A percentile compares a stretch with the other conserved stretches of the same genome.
Evolutionary conservation across 305 asterid genomes (phyloP).

Genomic region (Coffea humblotiana): DNA sequence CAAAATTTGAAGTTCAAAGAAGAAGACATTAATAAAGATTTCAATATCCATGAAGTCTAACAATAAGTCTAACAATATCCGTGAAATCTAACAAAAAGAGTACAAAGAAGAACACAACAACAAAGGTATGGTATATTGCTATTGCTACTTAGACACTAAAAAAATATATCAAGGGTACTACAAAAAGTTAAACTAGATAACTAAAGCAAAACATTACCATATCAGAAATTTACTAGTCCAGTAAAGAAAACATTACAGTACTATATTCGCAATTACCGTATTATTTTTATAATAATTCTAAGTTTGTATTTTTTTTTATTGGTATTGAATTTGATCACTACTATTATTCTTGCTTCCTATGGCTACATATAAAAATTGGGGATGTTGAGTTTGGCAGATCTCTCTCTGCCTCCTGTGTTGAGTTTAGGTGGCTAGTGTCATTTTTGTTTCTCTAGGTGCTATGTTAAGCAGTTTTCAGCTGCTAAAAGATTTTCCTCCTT

Average conservation of each 20-base stretch:
- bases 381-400: constrained; percentile 19
- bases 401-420: constrained; percentile 14
- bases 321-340: background rate
- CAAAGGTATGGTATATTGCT: background rate
- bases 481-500: constrained; percentile 11
- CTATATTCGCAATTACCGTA: background rate
- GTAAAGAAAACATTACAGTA: too few species aligned
- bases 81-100: background rate
- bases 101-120: background rate
- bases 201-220: background rate
- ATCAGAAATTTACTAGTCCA: background rate
- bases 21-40: too few species aligned
- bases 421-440: constrained; percentile 26
- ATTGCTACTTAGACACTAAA: background rate
- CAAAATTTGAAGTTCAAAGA: too few species aligned
- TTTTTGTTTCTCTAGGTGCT: constrained; percentile 11
- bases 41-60: too few species aligned
- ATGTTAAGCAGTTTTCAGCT: constrained; percentile 20
- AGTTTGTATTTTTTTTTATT: background rate
- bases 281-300: background rate
- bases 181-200: too few species aligned
- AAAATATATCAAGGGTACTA: too few species aligned
- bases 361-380: background rate
- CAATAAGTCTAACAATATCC: too few species aligned
- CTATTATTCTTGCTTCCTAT: background rate